Evolutionary conservation across 2,329 filamentous ascomycete species (phyloP).

Genomic region (Cladophialophora immunda): DNA sequence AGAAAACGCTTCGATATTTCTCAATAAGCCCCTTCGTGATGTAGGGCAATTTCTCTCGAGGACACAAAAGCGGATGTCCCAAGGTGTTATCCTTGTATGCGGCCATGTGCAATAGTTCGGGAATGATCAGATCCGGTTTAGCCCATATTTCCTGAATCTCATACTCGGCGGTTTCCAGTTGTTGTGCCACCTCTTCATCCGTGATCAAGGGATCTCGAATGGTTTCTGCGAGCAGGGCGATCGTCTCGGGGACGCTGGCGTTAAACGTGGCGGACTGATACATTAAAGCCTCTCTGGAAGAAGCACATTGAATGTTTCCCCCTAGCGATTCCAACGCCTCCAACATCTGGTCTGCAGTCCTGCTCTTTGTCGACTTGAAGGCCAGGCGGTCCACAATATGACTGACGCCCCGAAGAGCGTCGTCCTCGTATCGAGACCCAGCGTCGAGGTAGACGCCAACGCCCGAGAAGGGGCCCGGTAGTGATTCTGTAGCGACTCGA

Average conservation of each 20-base stretch:
- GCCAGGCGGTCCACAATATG: constrained; percentile 96
- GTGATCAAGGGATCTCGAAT: constrained; percentile 87
- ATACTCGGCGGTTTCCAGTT: constrained; percentile 90
- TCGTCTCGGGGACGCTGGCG: constrained; percentile 81
- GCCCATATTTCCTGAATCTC: constrained; percentile 98
- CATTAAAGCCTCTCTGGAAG: constrained; percentile 95
- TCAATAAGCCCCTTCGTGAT: constrained; percentile 79
- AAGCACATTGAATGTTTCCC: constrained; percentile 96
- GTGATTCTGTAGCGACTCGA: constrained; percentile 90
- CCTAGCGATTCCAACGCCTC: constrained; percentile 87
- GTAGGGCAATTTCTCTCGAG: constrained; percentile 77
- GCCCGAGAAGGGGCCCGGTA: constrained; percentile 92
- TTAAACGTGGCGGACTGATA: constrained; percentile 99
- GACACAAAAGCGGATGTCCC: constrained; percentile 91
- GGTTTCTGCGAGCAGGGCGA: constrained; percentile 89
- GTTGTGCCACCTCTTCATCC: constrained; percentile 83
- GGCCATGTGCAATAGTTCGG: constrained; percentile 93
- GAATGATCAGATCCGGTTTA: constrained; percentile 94
- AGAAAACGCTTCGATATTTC: constrained; percentile 83
- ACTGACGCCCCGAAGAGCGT: constrained; percentile 83
- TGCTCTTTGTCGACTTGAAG: constrained; percentile 83
- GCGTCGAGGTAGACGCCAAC: constrained; percentile 96
- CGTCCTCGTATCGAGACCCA: constrained; percentile 91
- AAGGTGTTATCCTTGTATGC: constrained; percentile 96
- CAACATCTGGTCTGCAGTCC: constrained; percentile 82